A percentile compares a stretch with the other conserved stretches of the same genome.
Evolutionary conservation across 805 yeast genomes (phyloP).

Genomic region (Helenozyma baotianmanensis): DNA sequence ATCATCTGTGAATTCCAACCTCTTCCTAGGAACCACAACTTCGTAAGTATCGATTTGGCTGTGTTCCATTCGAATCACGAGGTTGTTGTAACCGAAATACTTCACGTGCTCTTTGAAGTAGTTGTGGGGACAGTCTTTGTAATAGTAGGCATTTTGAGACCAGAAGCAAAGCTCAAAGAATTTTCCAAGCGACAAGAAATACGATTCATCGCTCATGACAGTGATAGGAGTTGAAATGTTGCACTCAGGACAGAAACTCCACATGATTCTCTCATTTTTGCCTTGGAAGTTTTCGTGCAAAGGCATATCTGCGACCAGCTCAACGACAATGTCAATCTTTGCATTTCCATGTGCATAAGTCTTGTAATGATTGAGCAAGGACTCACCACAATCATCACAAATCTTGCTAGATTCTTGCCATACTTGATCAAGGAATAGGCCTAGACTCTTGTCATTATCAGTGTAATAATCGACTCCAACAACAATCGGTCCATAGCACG

Average conservation of each 20-base stretch:
- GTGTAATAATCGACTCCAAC: conserved; percentile 82
- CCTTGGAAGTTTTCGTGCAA: conserved; percentile 19
- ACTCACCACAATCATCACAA: conserved; percentile 80
- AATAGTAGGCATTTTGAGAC: conserved; percentile 36
- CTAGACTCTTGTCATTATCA: conserved; percentile 86
- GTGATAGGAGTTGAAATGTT: conserved; percentile 68
- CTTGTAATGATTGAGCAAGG: conserved; percentile 68
- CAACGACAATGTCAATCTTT: conserved; percentile 72
- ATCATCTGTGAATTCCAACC: conserved; percentile 66
- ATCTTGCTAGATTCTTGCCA: conserved; percentile 59
- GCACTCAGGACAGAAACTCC: conserved; percentile 89
- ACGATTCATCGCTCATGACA: conserved; percentile 80
- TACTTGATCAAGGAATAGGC: conserved; percentile 79
- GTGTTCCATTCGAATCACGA: conserved; percentile 76
- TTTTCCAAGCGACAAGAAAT: conserved; percentile 91
- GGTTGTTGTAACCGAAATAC: conserved; percentile 76
- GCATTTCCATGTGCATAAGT: conserved; percentile 88
- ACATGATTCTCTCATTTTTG: conserved; percentile 64
- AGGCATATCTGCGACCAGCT: conserved; percentile 34
- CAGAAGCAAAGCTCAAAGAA: conserved; percentile 83
- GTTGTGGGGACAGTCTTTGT: conserved; percentile 68
- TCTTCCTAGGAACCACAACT: conserved; percentile 70
- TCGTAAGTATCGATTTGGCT: conserved; percentile 72
- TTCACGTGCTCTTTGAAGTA: conserved; percentile 76
- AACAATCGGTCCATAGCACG: conserved; percentile 88